Base-by-base conservation (phyloP, 1,284 basidiomycete species). In the Ustilago esculenta region DNA sequence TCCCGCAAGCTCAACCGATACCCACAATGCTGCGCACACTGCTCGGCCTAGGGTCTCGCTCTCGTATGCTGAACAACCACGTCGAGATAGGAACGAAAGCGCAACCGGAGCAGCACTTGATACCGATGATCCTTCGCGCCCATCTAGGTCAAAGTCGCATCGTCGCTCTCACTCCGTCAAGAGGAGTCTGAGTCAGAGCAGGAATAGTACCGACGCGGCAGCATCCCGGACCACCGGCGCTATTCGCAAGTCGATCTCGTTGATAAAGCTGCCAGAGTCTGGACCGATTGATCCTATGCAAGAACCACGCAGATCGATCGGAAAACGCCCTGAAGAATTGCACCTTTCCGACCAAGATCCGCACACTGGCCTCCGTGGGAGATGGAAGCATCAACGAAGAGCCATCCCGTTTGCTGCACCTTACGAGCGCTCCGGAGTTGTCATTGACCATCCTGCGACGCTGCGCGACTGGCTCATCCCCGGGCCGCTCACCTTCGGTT, bases 351-450 rank as follows among this genome's bases (percentile, higher is more conserved):
- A 60, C 11, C 47, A 47, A 8, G 67, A 73, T 52, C 59, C 66
- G 4, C 66, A 69, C 50, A 58, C 35, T 7, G 5, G 10, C 21
- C 32, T 30, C 8, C 50, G 36, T 17, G 25, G n/a, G 8, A 27
- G 27, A 23, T 42, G 34, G 18, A 46, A 46, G 17, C 54, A 54
- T 23, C 14, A 18, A 2, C 49, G 58, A 8, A 32, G 64, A 4
- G 58, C 52, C 4, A 48, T 73, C 14, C 61, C 72, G 23, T 69
- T 75, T 49, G 72, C 54, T 1, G 72, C 68, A 0, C 72, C 72
- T 3, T 69, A 68, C 33, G 43, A 51, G 1, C 45, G 60, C 0
- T 68, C 64, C 1, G 72, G 72, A n/a, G 57, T 69, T 7, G 69
- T 75, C n/a, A 40, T 72, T 15, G 50, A 54, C 27, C 44, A 48